These are phyloP conservation scores for Melampsora occidentalis DNA, from an alignment of 1,284 basidiomycete species.

Conservation along the genomic window DNA sequence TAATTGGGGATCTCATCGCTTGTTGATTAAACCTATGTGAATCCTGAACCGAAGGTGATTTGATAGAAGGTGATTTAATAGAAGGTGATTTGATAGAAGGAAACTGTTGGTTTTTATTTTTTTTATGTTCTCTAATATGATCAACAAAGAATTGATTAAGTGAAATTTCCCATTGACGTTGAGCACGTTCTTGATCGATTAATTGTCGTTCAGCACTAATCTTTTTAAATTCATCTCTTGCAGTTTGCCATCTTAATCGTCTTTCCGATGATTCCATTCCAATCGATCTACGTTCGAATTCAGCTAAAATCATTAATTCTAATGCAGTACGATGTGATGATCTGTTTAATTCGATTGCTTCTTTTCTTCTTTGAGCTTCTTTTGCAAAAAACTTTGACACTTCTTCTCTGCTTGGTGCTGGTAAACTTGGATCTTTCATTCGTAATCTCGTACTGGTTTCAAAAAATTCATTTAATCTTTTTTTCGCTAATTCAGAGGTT, in stretches of 20 bases:
- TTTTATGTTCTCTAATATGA: no score
- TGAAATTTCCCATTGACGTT: neutral
- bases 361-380: neutral
- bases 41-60: no score
- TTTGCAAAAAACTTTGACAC: neutral
- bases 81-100: no score
- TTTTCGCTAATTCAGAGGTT: neutral
- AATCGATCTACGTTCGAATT: neutral
- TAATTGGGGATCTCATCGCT: no score
- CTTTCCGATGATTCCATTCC: neutral
- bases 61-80: no score
- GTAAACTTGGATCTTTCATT: neutral
- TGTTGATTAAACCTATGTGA: no score
- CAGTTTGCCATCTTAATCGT: neutral
- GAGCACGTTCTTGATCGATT: neutral
- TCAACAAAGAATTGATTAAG: neutral
- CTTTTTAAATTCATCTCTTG: neutral
- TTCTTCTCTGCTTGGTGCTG: neutral
- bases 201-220: neutral
- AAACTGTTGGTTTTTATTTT: no score
- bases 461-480: neutral
- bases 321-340: neutral
- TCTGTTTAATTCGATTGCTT: neutral
- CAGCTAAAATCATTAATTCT: neutral
- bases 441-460: neutral